A percentile compares a stretch with the other conserved stretches of the same genome.
Conservation (phyloP, 805 yeast genomes). For the Lipomyces mesembrius region DNA sequence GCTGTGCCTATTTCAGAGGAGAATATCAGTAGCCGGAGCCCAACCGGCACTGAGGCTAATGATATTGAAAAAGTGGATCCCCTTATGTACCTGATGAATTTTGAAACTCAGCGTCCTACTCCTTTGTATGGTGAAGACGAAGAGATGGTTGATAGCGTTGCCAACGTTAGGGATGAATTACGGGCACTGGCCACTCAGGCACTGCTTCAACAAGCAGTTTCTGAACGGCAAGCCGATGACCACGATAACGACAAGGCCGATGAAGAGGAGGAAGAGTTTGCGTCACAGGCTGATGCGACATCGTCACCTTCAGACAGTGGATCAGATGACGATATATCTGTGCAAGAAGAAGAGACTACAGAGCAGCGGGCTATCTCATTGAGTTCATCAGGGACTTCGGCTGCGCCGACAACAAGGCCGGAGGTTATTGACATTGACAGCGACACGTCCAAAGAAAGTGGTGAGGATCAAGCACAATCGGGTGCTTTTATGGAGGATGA, state of each 20-base stretch:
- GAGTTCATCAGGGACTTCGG: neutral
- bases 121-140: neutral
- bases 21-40: neutral
- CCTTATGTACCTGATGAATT: neutral
- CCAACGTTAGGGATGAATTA: neutral
- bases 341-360: neutral
- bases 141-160: neutral
- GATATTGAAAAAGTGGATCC: neutral
- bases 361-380: neutral
- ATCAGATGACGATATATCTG: neutral
- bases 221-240: neutral
- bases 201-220: conserved; percentile 1
- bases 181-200: conserved; percentile 1
- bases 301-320: neutral
- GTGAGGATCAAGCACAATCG: neutral
- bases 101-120: conserved; percentile 9
- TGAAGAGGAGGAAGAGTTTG: conserved; percentile 5
- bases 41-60: neutral
- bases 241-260: neutral
- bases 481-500: neutral
- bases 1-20: neutral
- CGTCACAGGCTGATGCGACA: conserved; percentile 5
- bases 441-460: neutral
- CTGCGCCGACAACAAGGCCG: neutral
- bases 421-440: conserved; percentile 4